phyloP scores from a whole-genome alignment of 352 stramenopile species.

The Globisporangium polare region DNA sequence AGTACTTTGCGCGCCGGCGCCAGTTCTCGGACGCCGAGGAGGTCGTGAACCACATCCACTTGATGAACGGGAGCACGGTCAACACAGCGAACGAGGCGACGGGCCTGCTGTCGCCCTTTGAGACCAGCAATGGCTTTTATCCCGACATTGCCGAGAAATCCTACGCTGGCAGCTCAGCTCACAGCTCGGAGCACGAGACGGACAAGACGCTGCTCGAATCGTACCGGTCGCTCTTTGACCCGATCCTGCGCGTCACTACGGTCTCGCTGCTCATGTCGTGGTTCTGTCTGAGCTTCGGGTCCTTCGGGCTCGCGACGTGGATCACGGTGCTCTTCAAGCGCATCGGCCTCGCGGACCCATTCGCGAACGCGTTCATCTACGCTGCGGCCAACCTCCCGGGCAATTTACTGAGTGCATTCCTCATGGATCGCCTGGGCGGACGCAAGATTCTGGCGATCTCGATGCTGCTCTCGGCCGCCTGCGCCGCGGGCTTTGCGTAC shows the following conservation, averaged over 20 bases:
- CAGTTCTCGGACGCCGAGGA: constrained; percentile 49
- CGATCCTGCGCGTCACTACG: constrained; percentile 55
- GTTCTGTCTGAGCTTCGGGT: constrained; percentile 80
- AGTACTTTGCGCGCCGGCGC: constrained; percentile 54
- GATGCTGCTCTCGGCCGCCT: constrained; percentile 66
- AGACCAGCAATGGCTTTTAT: neutral
- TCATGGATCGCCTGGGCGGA: constrained; percentile 71
- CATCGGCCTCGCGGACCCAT: constrained; percentile 86
- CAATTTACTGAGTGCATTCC: constrained; percentile 77
- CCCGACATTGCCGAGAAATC: constrained; percentile 4
- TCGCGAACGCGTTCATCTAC: constrained; percentile 92
- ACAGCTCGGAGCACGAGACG: constrained; percentile 12
- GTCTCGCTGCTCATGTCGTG: constrained; percentile 59
- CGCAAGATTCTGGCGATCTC: constrained; percentile 63
- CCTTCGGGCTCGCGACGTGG: constrained; percentile 91
- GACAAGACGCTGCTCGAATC: constrained; percentile 21
- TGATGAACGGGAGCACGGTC: constrained; percentile 25
- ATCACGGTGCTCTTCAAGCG: constrained; percentile 92
- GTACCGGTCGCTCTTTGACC: constrained; percentile 48
- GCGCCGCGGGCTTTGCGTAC: constrained; percentile 72
- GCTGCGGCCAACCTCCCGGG: constrained; percentile 88
- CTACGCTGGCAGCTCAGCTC: neutral
- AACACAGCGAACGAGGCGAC: constrained; percentile 19
- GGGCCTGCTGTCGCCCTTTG: constrained; percentile 29
- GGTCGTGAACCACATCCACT: constrained; percentile 57